phyloP scores from a whole-genome alignment of 352 stramenopile species.

The Sclerospora graminicola region DNA sequence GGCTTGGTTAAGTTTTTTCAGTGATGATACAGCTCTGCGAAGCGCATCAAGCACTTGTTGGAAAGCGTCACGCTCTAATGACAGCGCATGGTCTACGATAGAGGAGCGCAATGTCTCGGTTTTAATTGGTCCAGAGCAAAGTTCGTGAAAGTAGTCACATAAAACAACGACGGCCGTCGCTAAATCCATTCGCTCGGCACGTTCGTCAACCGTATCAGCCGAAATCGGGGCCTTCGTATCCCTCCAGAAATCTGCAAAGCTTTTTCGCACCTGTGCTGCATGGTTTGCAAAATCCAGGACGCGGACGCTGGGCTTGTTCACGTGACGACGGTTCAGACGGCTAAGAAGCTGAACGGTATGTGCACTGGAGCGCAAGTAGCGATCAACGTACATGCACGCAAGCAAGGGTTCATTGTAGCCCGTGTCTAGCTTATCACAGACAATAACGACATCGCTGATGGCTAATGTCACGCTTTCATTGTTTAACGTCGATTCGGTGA shows the following conservation, averaged over 20 bases:
- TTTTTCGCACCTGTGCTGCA: conserved; percentile 46
- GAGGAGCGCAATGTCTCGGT: conserved; percentile 16
- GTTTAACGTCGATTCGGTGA: conserved; percentile 67
- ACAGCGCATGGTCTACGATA: conserved; percentile 20
- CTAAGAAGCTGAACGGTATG: conserved; percentile 75
- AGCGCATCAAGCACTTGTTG: conserved; percentile 44
- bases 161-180: conserved; percentile 28
- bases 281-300: conserved; percentile 75
- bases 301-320: conserved; percentile 31
- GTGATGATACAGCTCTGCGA: conserved; percentile 14
- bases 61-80: conserved; percentile 43
- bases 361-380: conserved; percentile 45
- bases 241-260: conserved; percentile 42
- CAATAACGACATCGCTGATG: conserved; percentile 65
- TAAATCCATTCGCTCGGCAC: conserved; percentile 22
- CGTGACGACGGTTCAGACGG: conserved; percentile 67
- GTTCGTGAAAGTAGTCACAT: conserved; percentile 30
- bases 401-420: conserved; percentile 75
- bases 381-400: conserved; percentile 77
- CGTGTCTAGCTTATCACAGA: conserved; percentile 82
- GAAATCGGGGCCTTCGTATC: conserved; percentile 18
- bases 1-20: conserved; percentile 19
- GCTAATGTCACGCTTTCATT: conserved; percentile 31
- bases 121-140: conserved; percentile 11
- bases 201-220: conserved; percentile 16